These are phyloP conservation scores for Bacidia gigantensis DNA, from an alignment of 495 filamentous ascomycete genomes.

Conservation along the genomic window DNA sequence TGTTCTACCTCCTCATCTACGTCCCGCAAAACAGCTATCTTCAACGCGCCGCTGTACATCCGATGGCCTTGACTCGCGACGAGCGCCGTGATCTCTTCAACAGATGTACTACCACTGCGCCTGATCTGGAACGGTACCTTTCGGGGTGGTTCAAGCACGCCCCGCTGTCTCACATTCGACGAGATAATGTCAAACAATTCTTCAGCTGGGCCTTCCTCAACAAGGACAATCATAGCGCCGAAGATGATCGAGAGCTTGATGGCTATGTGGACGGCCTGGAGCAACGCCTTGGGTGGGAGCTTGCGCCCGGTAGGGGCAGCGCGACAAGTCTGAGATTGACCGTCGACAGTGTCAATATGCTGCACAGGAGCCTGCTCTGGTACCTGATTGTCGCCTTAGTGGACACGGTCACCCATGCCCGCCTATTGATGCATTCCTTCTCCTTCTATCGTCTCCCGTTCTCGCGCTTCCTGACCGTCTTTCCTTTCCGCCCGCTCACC, in stretches of 20 bases:
- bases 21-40: conserved; percentile 37
- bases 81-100: conserved; percentile 37
- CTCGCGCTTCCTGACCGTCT: conserved; percentile 25
- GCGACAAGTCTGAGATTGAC: conserved; percentile 46
- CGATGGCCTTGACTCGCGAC: conserved; percentile 28
- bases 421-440: conserved; percentile 27
- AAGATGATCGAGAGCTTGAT: conserved; percentile 43
- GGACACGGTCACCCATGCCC: conserved; percentile 35
- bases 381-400: conserved; percentile 35
- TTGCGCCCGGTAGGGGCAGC: conserved; percentile 37
- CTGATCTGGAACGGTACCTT: conserved; percentile 43
- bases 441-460: conserved; percentile 26
- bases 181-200: conserved; percentile 45
- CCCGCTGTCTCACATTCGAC: conserved; percentile 40
- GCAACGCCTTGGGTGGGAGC: conserved; percentile 28
- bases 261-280: conserved; percentile 39
- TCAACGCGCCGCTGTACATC: conserved; percentile 38
- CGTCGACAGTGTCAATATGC: conserved; percentile 45
- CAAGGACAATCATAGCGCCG: conserved; percentile 20
- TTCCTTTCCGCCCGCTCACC: conserved; percentile 41
- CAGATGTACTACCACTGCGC: conserved; percentile 38
- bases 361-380: conserved; percentile 50
- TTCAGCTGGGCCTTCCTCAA: conserved; percentile 21
- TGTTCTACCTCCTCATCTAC: conserved; percentile 42
- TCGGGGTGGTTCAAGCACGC: conserved; percentile 50